phyloP scores from a whole-genome alignment of 805 yeast genomes.

The Torulaspora microellipsoides region DNA sequence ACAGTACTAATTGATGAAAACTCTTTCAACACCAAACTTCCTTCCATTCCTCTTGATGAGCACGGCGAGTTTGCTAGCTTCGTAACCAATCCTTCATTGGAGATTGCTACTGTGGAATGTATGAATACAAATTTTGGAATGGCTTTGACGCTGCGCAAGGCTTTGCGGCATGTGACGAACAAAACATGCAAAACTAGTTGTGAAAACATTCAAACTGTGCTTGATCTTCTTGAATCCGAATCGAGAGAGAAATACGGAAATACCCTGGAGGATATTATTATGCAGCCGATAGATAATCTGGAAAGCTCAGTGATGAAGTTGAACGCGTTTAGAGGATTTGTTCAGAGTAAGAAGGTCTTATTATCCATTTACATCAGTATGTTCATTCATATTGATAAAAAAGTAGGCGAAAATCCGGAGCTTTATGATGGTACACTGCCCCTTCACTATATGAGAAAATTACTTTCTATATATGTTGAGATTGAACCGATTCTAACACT shows the following conservation, averaged over 20 bases:
- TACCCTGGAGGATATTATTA: conserved; percentile 27
- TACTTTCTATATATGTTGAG: conserved; percentile 16
- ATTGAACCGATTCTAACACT: conserved; percentile 17
- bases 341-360: conserved; percentile 26
- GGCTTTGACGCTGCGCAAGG: conserved; percentile 30
- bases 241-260: conserved; percentile 34
- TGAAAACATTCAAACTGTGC: conserved; percentile 33
- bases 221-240: conserved; percentile 38
- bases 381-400: conserved; percentile 1
- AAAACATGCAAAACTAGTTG: conserved; percentile 39
- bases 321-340: conserved; percentile 26
- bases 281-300: conserved; percentile 17
- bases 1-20: conserved; percentile 39
- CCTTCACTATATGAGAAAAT: conserved; percentile 22
- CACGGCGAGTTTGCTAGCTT: conserved; percentile 35
- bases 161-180: conserved; percentile 39
- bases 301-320: conserved; percentile 23
- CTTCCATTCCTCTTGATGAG: conserved; percentile 35
- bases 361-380: conserved; percentile 23
- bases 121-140: conserved; percentile 32
- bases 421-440: conserved; percentile 23
- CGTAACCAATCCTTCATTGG: conserved; percentile 38
- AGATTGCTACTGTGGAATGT: conserved; percentile 37
- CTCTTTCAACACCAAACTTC: conserved; percentile 50
- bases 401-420: conserved; percentile 10